Evolutionary conservation across 2,329 filamentous ascomycete species (phyloP).

Genomic region (Cucurbitaria berberidis): DNA sequence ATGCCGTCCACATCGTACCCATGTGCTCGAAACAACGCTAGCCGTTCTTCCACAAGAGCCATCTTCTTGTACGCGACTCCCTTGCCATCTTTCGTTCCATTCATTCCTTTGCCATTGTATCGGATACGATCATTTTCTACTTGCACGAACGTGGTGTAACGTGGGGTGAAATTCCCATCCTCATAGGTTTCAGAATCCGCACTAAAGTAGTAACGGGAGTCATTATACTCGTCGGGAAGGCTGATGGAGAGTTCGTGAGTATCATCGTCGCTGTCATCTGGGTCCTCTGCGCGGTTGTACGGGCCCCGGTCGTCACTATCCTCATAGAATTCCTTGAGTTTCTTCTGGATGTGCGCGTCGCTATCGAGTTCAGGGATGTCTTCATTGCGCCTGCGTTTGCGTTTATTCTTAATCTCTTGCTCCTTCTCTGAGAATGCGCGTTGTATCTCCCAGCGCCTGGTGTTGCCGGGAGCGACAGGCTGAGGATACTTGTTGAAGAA

Average conservation of each 20-base stretch:
- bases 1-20: neutral
- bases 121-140: neutral
- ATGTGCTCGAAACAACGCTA: neutral
- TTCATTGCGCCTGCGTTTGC: neutral
- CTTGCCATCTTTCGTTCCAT: neutral
- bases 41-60: neutral
- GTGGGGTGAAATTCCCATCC: neutral
- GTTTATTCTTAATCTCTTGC: neutral
- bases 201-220: neutral
- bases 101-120: neutral
- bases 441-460: neutral
- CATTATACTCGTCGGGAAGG: constrained; percentile 3
- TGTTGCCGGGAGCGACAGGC: neutral
- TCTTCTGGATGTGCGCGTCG: neutral
- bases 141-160: neutral
- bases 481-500: neutral
- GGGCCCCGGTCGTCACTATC: neutral
- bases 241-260: neutral
- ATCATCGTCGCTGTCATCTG: neutral
- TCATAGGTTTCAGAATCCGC: neutral
- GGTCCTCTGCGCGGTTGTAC: neutral
- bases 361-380: neutral
- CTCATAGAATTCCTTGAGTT: neutral
- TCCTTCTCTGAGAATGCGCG: neutral
- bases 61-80: neutral